Evolutionary conservation across 108 stramenopile genomes (phyloP).

Genomic region (Skeletonema grethae): DNA sequence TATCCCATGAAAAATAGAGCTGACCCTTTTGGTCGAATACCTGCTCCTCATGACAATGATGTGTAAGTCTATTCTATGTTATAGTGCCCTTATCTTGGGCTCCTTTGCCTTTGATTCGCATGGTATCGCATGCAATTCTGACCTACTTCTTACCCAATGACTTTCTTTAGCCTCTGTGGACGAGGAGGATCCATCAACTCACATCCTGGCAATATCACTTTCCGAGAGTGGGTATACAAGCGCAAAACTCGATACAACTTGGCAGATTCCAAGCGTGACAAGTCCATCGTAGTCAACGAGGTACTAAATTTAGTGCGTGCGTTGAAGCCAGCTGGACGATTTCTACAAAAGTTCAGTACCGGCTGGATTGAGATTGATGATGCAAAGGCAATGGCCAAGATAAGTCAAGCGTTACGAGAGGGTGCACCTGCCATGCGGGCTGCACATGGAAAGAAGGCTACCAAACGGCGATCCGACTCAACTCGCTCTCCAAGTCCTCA

Average conservation of each 20-base stretch:
- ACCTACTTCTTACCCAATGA: neutral
- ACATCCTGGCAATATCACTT: slow-evolving; percentile 71
- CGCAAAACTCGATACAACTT: slow-evolving; percentile 77
- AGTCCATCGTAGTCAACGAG: slow-evolving; percentile 64
- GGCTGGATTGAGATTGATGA: slow-evolving; percentile 80
- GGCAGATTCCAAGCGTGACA: slow-evolving; percentile 68
- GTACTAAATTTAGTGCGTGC: slow-evolving; percentile 56
- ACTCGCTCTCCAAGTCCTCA: neutral
- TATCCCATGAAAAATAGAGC: neutral
- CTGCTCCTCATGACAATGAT: slow-evolving; percentile 30
- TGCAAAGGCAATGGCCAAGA: slow-evolving; percentile 74
- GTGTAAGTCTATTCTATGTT: slow-evolving; percentile 18
- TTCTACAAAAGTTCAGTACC: slow-evolving; percentile 54
- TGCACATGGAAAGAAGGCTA: slow-evolving; percentile 23
- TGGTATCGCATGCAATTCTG: neutral
- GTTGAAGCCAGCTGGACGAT: slow-evolving; percentile 72
- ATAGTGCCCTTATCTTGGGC: neutral
- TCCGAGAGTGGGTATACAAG: slow-evolving; percentile 73
- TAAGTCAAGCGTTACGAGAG: slow-evolving; percentile 83
- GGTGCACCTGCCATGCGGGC: slow-evolving; percentile 81
- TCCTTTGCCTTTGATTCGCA: neutral
- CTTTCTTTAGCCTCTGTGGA: slow-evolving; percentile 56
- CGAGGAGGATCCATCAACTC: slow-evolving; percentile 84
- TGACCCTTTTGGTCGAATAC: neutral
- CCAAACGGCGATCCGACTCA: neutral